Base-by-base conservation (phyloP, 106 monocot genomes). In the Dendrobium nobile region DNA sequence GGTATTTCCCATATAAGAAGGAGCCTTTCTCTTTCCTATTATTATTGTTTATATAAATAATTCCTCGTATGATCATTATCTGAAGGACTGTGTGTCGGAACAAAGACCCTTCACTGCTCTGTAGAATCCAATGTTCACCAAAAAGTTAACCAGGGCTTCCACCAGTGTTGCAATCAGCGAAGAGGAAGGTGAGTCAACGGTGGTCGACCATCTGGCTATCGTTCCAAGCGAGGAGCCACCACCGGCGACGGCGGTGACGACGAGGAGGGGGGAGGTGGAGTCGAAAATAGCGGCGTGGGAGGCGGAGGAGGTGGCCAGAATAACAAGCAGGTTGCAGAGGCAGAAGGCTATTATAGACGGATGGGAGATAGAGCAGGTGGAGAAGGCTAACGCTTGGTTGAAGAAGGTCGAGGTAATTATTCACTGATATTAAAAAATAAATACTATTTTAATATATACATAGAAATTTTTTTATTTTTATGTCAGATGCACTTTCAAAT, bases 261-360 rank as follows among this genome's bases (percentile, higher is more conserved):
- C 87, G 88, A 88, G 86, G 90, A 88, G 86, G 82, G 92, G 91
- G 83, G 95, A 95, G 83, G 88, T 85, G 68, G 87, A 91, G 83
- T 80, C 95, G 68, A 92, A 92, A 87, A 86, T 92, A 5, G 42
- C 82, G 31, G 88, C 92, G 27, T 90, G 92, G 95, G 92, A 91
- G 81, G 82, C 87, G 0, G 90, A 85, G 73, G 89, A 95, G 84
- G 61, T 92, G 22, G 87, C 95, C 15, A 95, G 90, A 80, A 77
- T 90, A 72, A 85, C 87, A 55, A 95, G 85, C 87, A 41, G 92
- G 70, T 87, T 87, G 68, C 85, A 87, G 87, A 64, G 95, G 33
- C 85, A 92, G 51, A 92, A 92, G 42, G 85, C 85, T 7, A 55
- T 88, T 67, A 95, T 95, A 79, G 92, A 85, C 43, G 90, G 92